Base-by-base conservation (phyloP, 495 filamentous ascomycete genomes). In the Glutinoglossum americanum region DNA sequence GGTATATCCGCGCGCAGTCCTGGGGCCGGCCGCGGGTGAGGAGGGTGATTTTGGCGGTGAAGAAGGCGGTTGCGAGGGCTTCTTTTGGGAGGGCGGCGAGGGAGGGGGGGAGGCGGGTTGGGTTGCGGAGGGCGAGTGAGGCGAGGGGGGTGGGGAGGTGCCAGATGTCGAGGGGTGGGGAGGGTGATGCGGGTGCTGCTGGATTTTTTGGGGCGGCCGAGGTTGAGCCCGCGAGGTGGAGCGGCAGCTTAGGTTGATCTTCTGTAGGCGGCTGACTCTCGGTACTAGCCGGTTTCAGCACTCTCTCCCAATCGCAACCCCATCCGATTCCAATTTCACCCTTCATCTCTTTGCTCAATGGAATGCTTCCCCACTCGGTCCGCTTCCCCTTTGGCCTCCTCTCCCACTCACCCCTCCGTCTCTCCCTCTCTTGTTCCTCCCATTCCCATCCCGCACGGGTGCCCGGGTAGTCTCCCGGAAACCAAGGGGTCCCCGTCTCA, bases 391-490 rank as follows among this genome's bases (percentile, higher is more conserved):
- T 93, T 0, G 92, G 90, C 49, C 80, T 79, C 48, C 77, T 76
- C 59, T 82, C 81, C 92, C 92, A 96, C 19, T 78, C 75, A 37
- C 69, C 65, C 62, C 77, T 79, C 51, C 83, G 73, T 61, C 71
- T 75, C 32, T 65, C 65, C 9, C 84, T 74, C 67, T 89, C 78
- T 41, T 76, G 72, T 27, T 79, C 62, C 66, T 87, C 82, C 85
- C 88, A 94, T 27, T 71, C 72, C 68, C 78, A 79, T 0, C 92
- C 92, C 0, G 89, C 88, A 21, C 74, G 73, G 0, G 87, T 94
- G 1, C 85, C 87, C 0, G 87, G 88, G 58, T 79, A 89, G 67
- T 97, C 92, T 26, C 78, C 86, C 0, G 92, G 92, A 66, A 96
- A 98, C 80, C 83, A 93, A 11, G 85, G 78, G 32, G 72, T 71